Conservation (phyloP, 805 yeast genomes). For the Sungouiozyma intestinalis region DNA sequence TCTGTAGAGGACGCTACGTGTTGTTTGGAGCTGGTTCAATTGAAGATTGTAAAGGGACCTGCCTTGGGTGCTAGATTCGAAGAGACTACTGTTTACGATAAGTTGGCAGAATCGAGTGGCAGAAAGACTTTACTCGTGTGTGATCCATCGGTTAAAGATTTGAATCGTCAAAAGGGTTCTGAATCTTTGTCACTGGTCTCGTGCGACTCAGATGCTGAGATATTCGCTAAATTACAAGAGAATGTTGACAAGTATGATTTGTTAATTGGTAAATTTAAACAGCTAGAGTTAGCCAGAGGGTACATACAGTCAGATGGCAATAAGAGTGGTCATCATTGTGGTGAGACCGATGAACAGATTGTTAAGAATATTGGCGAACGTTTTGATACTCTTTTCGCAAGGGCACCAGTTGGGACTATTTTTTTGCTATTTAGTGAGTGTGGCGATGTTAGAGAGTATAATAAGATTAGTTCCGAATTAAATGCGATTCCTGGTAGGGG, state of each 20-base stretch:
- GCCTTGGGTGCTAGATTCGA: slow-evolving; percentile 46
- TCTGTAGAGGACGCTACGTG: slow-evolving; percentile 79
- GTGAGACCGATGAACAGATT: too few species aligned
- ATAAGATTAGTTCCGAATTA: slow-evolving; percentile 33
- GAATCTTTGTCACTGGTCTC: slow-evolving; percentile 23
- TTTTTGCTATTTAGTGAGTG: slow-evolving; percentile 53
- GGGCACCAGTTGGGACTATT: slow-evolving; percentile 48
- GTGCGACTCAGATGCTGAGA: slow-evolving; percentile 52
- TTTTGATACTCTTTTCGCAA: slow-evolving; percentile 38
- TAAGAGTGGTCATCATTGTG: too few species aligned
- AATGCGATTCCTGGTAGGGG: slow-evolving; percentile 31
- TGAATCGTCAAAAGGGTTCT: not conserved
- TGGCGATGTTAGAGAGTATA: slow-evolving; percentile 43
- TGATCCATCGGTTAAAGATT: slow-evolving; percentile 26
- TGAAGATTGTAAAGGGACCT: slow-evolving; percentile 58
- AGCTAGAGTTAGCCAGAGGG: slow-evolving; percentile 38
- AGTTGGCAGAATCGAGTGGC: slow-evolving; percentile 23
- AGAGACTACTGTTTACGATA: slow-evolving; percentile 35
- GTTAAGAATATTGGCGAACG: slow-evolving; percentile 33
- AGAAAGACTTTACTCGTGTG: slow-evolving; percentile 27
- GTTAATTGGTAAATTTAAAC: slow-evolving; percentile 46
- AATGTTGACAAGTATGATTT: slow-evolving; percentile 37
- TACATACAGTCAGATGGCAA: slow-evolving; percentile 14
- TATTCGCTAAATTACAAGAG: slow-evolving; percentile 33
- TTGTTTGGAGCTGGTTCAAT: slow-evolving; percentile 64